Percentiles rank a stretch among this genome's conserved stretches.
Conservation (phyloP, 495 filamentous ascomycete genomes). For the Thermochaetoides thermophila region DNA sequence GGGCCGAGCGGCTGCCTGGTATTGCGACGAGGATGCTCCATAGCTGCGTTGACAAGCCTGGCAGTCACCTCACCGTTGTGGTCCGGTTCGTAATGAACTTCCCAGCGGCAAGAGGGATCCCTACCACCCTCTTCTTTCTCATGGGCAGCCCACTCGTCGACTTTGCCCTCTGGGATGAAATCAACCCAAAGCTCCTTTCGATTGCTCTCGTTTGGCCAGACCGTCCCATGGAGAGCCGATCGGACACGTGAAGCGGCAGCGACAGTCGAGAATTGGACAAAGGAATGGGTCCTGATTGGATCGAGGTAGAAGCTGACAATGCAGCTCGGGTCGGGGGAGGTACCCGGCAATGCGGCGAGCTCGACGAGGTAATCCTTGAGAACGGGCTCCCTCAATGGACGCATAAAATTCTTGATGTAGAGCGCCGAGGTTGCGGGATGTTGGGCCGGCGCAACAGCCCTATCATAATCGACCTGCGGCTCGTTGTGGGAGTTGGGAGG, state of each 20-base stretch:
- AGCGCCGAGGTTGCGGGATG: slow-evolving; percentile 75
- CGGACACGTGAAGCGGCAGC: slow-evolving; percentile 67
- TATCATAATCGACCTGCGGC: slow-evolving; percentile 16
- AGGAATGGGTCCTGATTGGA: slow-evolving; percentile 72
- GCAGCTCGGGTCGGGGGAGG: slow-evolving; percentile 32
- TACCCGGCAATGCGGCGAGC: slow-evolving; percentile 46
- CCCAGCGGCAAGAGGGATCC: slow-evolving; percentile 38
- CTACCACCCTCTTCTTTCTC: slow-evolving; percentile 42
- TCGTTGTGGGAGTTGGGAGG: not conserved
- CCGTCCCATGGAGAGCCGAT: slow-evolving; percentile 53
- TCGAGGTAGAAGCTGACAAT: slow-evolving; percentile 67
- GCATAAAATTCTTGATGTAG: slow-evolving; percentile 85
- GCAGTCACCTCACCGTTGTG: slow-evolving; percentile 41
- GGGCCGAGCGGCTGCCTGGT: slow-evolving; percentile 9
- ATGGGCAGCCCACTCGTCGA: slow-evolving; percentile 57
- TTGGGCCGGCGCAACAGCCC: slow-evolving; percentile 46
- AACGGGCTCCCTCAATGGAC: slow-evolving; percentile 53
- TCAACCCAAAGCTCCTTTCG: slow-evolving; percentile 80
- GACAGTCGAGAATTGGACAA: slow-evolving; percentile 52
- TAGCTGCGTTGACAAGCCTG: slow-evolving; percentile 29
- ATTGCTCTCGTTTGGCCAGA: slow-evolving; percentile 79
- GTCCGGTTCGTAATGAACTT: slow-evolving; percentile 34
- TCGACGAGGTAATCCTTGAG: slow-evolving; percentile 52
- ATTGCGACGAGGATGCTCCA: slow-evolving; percentile 5
- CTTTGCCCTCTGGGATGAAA: slow-evolving; percentile 66